These are phyloP conservation scores for Acanthamoeba sp. DNA, from an alignment of 208 protist species.

Conservation along the genomic window DNA sequence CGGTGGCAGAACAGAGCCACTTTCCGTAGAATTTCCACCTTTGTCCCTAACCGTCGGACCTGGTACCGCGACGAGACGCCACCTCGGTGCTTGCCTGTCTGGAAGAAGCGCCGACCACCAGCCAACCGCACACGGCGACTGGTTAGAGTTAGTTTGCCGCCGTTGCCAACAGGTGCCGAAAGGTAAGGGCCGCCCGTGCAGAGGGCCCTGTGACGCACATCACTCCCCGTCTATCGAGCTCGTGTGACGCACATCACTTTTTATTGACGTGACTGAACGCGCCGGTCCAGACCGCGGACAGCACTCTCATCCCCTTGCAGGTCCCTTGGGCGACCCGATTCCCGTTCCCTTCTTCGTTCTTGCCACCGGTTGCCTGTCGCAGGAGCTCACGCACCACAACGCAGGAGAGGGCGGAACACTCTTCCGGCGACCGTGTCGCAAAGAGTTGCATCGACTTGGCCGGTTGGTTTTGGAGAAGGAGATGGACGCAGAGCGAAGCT, in stretches of 20 bases:
- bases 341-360: slow-evolving; percentile 38
- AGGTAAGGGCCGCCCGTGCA: too few species aligned
- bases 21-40: background rate
- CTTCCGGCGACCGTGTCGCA: background rate
- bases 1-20: background rate
- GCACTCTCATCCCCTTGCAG: background rate
- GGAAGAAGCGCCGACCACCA: too few species aligned
- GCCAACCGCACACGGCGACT: too few species aligned
- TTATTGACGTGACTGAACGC: too few species aligned
- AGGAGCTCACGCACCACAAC: background rate
- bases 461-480: background rate
- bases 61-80: background rate
- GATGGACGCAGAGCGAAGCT: background rate
- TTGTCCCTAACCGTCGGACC: background rate
- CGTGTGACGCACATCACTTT: too few species aligned
- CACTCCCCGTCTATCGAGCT: too few species aligned
- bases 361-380: background rate
- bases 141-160: too few species aligned
- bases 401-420: background rate
- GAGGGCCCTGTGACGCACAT: too few species aligned
- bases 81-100: background rate
- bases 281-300: too few species aligned
- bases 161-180: too few species aligned
- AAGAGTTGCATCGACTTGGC: too few species aligned
- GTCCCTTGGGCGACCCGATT: background rate